Evolutionary conservation across 2,329 filamentous ascomycete genomes (phyloP).

Genomic region (Aspergillus sp.): DNA sequence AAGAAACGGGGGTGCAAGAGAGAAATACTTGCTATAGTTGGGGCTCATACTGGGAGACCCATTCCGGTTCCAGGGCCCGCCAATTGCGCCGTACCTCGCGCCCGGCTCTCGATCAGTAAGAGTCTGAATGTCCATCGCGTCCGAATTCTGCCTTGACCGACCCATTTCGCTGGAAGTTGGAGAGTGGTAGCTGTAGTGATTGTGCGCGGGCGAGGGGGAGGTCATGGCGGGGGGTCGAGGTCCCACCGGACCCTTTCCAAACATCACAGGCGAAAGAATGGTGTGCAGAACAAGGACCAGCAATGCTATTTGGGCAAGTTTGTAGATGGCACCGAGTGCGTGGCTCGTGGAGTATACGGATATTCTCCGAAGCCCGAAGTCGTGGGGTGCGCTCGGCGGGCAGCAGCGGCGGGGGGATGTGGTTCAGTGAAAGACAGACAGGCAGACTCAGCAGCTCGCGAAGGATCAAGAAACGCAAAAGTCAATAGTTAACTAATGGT

Average conservation of each 20-base stretch:
- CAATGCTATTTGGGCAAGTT: neutral
- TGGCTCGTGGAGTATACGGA: neutral
- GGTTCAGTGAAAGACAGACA: too few relatives aligned
- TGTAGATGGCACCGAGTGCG: neutral
- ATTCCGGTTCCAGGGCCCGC: conserved; percentile 29
- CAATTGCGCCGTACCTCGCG: conserved; percentile 20
- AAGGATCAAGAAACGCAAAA: too few relatives aligned
- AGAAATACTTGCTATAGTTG: conserved; percentile 22
- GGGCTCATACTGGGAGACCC: conserved; percentile 26
- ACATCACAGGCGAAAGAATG: conserved; percentile 14
- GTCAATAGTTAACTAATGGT: neutral
- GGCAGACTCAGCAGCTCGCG: too few relatives aligned
- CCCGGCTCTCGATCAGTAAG: conserved; percentile 32
- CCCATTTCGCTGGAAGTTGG: conserved; percentile 25
- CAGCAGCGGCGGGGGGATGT: neutral
- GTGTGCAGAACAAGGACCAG: neutral
- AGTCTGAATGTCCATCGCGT: conserved; percentile 37
- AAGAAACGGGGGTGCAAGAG: conserved; percentile 11
- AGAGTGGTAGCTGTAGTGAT: conserved; percentile 27
- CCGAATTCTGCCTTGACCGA: conserved; percentile 35
- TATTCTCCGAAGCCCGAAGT: neutral
- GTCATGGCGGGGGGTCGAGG: conserved; percentile 20
- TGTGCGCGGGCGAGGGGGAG: conserved; percentile 20
- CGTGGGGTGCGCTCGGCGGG: neutral
- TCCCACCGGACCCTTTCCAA: conserved; percentile 23